These are phyloP conservation scores for Barbarea vulgaris DNA, from an alignment of 345 rosid species.

Conservation along the genomic window DNA sequence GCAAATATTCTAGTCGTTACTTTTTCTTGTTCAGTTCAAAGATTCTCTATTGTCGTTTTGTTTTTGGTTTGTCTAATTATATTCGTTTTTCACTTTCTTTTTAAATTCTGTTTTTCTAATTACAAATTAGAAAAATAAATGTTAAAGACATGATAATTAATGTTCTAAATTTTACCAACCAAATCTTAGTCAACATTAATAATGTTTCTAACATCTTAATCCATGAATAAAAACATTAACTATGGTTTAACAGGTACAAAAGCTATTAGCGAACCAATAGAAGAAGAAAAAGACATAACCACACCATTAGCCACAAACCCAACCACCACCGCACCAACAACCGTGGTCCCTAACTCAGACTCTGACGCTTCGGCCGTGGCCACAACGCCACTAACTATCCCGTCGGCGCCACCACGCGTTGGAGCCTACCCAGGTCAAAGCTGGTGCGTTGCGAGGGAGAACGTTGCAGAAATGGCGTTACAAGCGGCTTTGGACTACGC, in stretches of 20 bases:
- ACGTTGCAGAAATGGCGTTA: slow-evolving; percentile 57
- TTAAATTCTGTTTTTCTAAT: not conserved
- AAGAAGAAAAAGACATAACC: slow-evolving; percentile 40
- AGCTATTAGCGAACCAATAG: slow-evolving; percentile 31
- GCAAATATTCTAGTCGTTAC: slow-evolving; percentile 35
- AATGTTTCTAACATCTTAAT: slow-evolving; percentile 12
- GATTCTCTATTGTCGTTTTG: slow-evolving; percentile 41
- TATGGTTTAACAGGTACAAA: slow-evolving; percentile 18
- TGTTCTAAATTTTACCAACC: slow-evolving; percentile 24
- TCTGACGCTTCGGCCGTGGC: slow-evolving; percentile 41
- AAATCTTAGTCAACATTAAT: slow-evolving; percentile 21
- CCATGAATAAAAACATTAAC: slow-evolving; percentile 1
- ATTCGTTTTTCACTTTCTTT: not conserved
- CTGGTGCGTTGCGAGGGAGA: slow-evolving; percentile 87
- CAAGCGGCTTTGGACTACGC: slow-evolving; percentile 93
- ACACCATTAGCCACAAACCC: slow-evolving; percentile 44
- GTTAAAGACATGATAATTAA: slow-evolving; percentile 11
- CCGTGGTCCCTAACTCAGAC: slow-evolving; percentile 36
- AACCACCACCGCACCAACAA: slow-evolving; percentile 13
- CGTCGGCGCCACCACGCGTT: slow-evolving; percentile 31
- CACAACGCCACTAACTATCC: slow-evolving; percentile 38
- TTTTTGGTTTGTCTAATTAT: slow-evolving; percentile 21
- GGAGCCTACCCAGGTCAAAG: slow-evolving; percentile 20
- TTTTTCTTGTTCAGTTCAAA: slow-evolving; percentile 40
- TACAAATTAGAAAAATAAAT: slow-evolving; percentile 4